Evolutionary conservation across 805 yeast genomes (phyloP), one percentile per base, ranked within the genome.

Genomic region (Metschnikowia henanensis): DNA sequence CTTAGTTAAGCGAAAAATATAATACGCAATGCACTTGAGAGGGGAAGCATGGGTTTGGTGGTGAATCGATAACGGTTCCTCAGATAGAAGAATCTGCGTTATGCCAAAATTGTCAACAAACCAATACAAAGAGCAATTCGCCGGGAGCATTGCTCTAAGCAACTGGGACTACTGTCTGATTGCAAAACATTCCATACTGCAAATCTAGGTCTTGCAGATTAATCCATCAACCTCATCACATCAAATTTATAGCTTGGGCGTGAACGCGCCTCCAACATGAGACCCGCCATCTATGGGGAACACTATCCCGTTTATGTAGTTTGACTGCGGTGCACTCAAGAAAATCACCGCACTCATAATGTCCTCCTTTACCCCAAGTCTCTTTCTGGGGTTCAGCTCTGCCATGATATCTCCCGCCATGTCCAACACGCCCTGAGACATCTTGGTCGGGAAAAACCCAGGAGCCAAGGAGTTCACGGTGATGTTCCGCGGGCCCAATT

Each of bases 371-470:
- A 50, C 69, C 4, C 92, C 92, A 37, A 84, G 68, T 58, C 92
- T 73, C 41, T 71, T 67, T 53, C 81, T 70, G 13, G 91, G 91
- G 64, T 83, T 85, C 22, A 58, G 47, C 23, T 64, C 70, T 12
- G 50, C 53, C 71, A 82, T 66, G 1, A 57, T 23, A 12, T 76
- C 80, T 12, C 81, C 81, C 18, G 76, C 68, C 40, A 62, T 66
- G 30, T 69, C 76, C 36, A 85, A 65, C 36, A 84, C 52, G 0
- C 88, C 91, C 47, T 78, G 73, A 31, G 88, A 74, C 90, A 84
- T 84, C 62, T 81, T 84, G 16, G 84, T 74, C 17, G 87, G 87
- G 75, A 84, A 81, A 60, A 83, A 85, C 0, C 92, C 92, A 0
- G 91, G 91, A 6, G 89, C 88, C 50, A 84, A 61, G 10, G 80